phyloP scores from a whole-genome alignment of 768 basidiomycete species.

The Phlebiopsis gigantea region DNA sequence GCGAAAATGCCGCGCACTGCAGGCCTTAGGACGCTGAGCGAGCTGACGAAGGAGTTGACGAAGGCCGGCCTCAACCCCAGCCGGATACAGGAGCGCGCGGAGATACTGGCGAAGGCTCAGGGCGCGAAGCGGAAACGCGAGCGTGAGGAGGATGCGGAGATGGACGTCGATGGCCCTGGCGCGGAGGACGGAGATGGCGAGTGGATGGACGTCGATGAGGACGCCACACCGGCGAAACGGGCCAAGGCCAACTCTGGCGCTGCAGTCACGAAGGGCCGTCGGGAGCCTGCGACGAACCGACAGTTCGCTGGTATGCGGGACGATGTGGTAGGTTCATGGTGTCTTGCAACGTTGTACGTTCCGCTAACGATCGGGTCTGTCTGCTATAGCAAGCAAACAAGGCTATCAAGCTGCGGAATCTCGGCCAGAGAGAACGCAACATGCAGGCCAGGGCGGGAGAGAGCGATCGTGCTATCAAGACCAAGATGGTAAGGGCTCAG shows the following conservation, averaged over 20 bases:
- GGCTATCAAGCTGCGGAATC: slow-evolving; percentile 77
- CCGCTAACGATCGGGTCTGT: neutral
- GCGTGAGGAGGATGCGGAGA: slow-evolving; percentile 56
- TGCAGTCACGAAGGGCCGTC: slow-evolving; percentile 42
- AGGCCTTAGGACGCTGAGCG: slow-evolving; percentile 58
- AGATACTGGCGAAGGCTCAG: slow-evolving; percentile 70
- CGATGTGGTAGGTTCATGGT: slow-evolving; percentile 45
- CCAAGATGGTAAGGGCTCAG: slow-evolving; percentile 61
- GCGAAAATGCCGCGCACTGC: slow-evolving; percentile 74
- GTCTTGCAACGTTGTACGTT: neutral
- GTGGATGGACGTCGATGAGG: slow-evolving; percentile 41
- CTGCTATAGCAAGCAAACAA: slow-evolving; percentile 66
- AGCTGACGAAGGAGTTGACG: slow-evolving; percentile 78
- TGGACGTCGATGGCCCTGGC: slow-evolving; percentile 37
- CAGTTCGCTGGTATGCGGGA: slow-evolving; percentile 77
- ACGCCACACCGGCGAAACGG: slow-evolving; percentile 50
- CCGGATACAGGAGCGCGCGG: slow-evolving; percentile 83
- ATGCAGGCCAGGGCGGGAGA: slow-evolving; percentile 89
- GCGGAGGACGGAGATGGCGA: slow-evolving; percentile 39
- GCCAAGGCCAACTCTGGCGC: slow-evolving; percentile 58
- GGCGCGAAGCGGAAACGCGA: slow-evolving; percentile 68
- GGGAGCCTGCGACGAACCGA: slow-evolving; percentile 66
- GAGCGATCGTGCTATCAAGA: slow-evolving; percentile 73
- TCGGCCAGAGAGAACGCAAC: slow-evolving; percentile 84
- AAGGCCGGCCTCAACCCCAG: slow-evolving; percentile 87